Base-by-base conservation (phyloP, 2,329 filamentous ascomycete species). In the Arthrobotrys conoides region DNA sequence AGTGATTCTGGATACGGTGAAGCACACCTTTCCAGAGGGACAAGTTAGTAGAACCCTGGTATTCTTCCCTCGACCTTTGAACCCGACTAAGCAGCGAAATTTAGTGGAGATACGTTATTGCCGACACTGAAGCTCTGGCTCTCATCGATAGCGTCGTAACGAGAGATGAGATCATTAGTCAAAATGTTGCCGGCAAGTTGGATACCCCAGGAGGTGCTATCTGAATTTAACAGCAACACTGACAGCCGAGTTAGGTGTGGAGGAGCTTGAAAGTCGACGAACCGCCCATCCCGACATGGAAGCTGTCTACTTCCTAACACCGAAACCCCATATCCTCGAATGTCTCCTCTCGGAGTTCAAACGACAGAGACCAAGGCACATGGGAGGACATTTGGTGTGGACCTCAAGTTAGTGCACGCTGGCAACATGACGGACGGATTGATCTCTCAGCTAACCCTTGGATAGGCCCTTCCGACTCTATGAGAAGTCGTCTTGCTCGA, bases 121-220 rank as follows among this genome's bases (percentile, higher is more conserved):
- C 97, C 82, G 96, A 99, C 86, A 91, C 93, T 81, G 88, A 87
- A 71, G 94, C 93, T 84, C 91, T 91, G 84, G 94, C 92, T 85
- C 89, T 99, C 82, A 88, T 99, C 82, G 91, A 97, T 85, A 97
- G 95, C 87, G 92, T 93, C 57, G 90, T 95, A 84, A 95, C 93
- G 83, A 92, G 97, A 87, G 95, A 99, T 89, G 93, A 97, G 83
- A 96, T 99, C 81, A 91, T 99, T 86, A 96, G 97, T 84, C 90
- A 94, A 85, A 97, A 97, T 84, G 93, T 99, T 85, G 95, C 94
- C 81, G 97, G 94, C 97, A 88, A 84, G 91, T 82, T 79, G 61
- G 51, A 68, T n/a, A 18, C 33, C 27, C 65, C 30, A 51, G 53
- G 14, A 80, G 44, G 14, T 46, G 6, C 76, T 49, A 55, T 49